Conservation (phyloP, 768 basidiomycete genomes). For the Termitomyces sp. region DNA sequence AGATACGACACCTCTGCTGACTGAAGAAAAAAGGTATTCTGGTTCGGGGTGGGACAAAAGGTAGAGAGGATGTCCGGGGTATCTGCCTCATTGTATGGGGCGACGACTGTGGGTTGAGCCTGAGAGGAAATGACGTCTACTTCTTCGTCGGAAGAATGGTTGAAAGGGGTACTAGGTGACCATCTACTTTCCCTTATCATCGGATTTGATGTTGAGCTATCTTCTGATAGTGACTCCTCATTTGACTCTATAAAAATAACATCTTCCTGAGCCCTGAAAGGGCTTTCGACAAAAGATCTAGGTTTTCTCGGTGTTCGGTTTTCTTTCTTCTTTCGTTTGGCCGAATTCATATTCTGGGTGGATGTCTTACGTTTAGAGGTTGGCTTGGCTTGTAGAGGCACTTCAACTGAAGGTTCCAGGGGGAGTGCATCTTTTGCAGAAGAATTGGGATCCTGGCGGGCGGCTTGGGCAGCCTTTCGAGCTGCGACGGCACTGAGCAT, state of each 20-base stretch:
- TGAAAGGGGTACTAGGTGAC: constrained; percentile 53
- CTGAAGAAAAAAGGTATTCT: constrained; percentile 43
- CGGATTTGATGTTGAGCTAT: constrained; percentile 12
- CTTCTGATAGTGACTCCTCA: constrained; percentile 20
- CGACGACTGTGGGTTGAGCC: neutral
- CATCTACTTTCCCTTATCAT: constrained; percentile 34
- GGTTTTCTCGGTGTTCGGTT: constrained; percentile 9
- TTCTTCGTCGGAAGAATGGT: constrained; percentile 48
- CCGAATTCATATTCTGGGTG: constrained; percentile 14
- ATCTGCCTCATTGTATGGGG: neutral
- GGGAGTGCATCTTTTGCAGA: constrained; percentile 13
- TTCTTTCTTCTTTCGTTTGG: constrained; percentile 21
- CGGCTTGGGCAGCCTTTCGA: constrained; percentile 52
- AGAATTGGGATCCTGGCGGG: constrained; percentile 13
- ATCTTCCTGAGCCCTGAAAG: constrained; percentile 32
- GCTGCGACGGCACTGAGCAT: constrained; percentile 77
- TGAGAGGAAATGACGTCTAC: constrained; percentile 17
- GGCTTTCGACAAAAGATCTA: constrained; percentile 30
- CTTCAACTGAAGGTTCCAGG: constrained; percentile 4
- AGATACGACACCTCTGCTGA: constrained; percentile 30
- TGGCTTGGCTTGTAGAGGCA: constrained; percentile 16
- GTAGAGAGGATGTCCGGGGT: constrained; percentile 36
- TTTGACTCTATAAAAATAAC: constrained; percentile 34
- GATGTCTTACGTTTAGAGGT: constrained; percentile 43
- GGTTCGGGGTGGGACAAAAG: constrained; percentile 38